These are phyloP conservation scores for Mycosphaerella sp. DNA, from an alignment of 2,329 filamentous ascomycete genomes.

Conservation along the genomic window DNA sequence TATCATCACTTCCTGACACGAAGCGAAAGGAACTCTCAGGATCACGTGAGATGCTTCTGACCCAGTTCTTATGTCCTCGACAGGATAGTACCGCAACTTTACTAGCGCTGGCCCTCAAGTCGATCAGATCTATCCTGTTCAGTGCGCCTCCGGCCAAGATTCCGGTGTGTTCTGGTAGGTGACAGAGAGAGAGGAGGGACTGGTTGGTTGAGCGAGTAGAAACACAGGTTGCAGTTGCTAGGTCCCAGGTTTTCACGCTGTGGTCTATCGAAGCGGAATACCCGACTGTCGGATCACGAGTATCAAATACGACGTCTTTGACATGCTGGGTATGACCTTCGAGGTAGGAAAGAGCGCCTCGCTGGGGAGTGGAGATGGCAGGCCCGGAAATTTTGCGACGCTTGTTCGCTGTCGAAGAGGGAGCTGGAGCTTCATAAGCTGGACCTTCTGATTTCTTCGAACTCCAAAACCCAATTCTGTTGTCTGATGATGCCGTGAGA, in stretches of 20 bases:
- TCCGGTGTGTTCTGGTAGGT: conserved; percentile 60
- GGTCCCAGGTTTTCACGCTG: conserved; percentile 82
- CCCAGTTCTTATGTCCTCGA: conserved; percentile 74
- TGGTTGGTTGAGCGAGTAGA: conserved; percentile 79
- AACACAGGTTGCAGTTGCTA: conserved; percentile 72
- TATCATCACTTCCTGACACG: conserved; percentile 84
- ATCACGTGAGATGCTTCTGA: conserved; percentile 54
- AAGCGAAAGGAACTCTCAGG: conserved; percentile 66
- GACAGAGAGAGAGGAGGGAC: conserved; percentile 70
- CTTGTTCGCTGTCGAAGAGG: conserved; percentile 54
- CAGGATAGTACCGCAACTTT: conserved; percentile 83
- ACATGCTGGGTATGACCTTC: conserved; percentile 66
- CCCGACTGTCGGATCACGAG: conserved; percentile 74
- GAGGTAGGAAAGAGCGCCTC: conserved; percentile 72
- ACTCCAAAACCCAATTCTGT: conserved; percentile 82
- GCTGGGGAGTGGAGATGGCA: conserved; percentile 54
- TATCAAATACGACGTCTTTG: conserved; percentile 77
- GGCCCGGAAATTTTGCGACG: conserved; percentile 58
- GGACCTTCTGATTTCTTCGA: conserved; percentile 67
- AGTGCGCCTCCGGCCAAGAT: conserved; percentile 73
- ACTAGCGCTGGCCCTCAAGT: conserved; percentile 72
- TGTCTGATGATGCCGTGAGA: conserved; percentile 78
- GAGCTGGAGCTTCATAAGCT: conserved; percentile 63
- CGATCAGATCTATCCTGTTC: conserved; percentile 85
- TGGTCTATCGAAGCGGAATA: conserved; percentile 92